Evolutionary conservation across 345 rosid species (phyloP).

Genomic region (Bretschneidera sinensis): DNA sequence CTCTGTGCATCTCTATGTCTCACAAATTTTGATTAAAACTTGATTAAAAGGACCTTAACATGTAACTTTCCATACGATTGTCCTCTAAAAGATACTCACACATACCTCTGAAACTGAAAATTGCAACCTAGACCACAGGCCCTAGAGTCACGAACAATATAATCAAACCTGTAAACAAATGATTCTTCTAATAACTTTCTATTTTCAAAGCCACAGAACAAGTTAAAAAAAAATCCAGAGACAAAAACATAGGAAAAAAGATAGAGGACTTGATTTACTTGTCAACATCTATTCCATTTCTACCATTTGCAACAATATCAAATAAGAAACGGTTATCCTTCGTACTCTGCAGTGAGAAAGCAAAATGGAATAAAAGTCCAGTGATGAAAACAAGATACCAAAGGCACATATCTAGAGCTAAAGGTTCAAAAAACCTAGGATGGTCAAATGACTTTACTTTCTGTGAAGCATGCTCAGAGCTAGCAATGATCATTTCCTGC

Average conservation of each 20-base stretch:
- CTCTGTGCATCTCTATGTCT: not conserved
- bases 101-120: constrained; percentile 58
- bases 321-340: constrained; percentile 53
- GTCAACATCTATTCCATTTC: constrained; percentile 73
- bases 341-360: constrained; percentile 27
- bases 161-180: constrained; percentile 52
- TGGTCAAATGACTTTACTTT: constrained; percentile 25
- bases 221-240: not conserved
- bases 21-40: not conserved
- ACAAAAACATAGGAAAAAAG: not conserved
- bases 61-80: not conserved
- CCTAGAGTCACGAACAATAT: constrained; percentile 57
- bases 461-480: constrained; percentile 34
- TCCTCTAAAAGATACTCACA: not conserved
- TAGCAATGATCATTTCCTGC: constrained; percentile 66
- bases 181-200: not conserved
- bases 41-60: not conserved
- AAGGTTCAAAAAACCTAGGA: not conserved
- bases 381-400: not conserved
- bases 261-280: constrained; percentile 33
- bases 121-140: constrained; percentile 65
- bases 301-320: constrained; percentile 79
- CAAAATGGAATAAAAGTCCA: not conserved
- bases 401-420: too few relatives aligned
- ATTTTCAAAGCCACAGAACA: constrained; percentile 6